phyloP scores from a whole-genome alignment of 2,329 filamentous ascomycete species.

The Allantophomopsis cytisporea region DNA sequence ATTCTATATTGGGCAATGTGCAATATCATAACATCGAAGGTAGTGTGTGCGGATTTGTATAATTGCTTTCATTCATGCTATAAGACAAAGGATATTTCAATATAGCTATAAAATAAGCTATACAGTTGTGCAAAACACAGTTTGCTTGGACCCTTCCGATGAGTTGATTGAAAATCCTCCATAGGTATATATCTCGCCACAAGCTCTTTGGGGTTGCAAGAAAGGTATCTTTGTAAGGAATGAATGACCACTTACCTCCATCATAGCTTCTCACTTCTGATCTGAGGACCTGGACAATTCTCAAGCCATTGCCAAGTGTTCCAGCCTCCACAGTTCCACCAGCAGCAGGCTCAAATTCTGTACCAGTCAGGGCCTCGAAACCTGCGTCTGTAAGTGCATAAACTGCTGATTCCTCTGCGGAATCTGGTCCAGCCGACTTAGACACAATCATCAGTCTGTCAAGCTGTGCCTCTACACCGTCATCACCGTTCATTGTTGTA shows the following conservation, averaged over 20 bases:
- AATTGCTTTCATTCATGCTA: constrained; percentile 25
- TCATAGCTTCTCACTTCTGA: constrained; percentile 87
- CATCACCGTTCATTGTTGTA: constrained; percentile 30
- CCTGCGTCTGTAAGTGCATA: constrained; percentile 62
- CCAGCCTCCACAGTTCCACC: constrained; percentile 79
- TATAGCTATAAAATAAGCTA: constrained; percentile 16
- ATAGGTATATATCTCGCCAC: no score
- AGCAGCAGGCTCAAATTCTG: constrained; percentile 84
- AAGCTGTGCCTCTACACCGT: constrained; percentile 45
- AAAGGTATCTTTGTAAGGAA: no score
- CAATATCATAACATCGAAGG: background rate
- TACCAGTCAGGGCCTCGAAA: constrained; percentile 63
- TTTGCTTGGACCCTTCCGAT: no score
- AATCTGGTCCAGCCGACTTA: constrained; percentile 45
- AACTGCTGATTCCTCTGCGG: constrained; percentile 65
- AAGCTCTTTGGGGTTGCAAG: constrained; percentile 5
- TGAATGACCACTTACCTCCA: constrained; percentile 43
- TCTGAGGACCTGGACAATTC: constrained; percentile 77
- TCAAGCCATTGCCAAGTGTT: constrained; percentile 64
- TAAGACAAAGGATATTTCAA: constrained; percentile 19
- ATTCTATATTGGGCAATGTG: no score
- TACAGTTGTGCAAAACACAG: no score
- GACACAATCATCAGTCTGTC: constrained; percentile 77
- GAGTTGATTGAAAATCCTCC: no score
- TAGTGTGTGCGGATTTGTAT: constrained; percentile 9